Base-by-base conservation (phyloP, 441 rosid genomes). In the Jatropha podagrica region DNA sequence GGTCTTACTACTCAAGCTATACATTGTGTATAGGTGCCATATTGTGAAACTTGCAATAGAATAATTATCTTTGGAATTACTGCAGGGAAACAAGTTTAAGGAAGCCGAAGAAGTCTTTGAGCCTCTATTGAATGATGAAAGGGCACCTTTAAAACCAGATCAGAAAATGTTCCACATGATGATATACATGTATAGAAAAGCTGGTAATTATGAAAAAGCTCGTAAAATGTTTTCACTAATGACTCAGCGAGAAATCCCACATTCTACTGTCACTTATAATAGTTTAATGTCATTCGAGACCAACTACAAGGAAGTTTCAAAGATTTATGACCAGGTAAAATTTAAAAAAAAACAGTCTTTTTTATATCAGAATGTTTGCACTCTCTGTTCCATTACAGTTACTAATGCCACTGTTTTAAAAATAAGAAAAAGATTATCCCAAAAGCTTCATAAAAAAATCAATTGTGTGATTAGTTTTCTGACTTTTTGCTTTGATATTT, bases 81-180 rank as follows among this genome's bases (percentile, higher is more conserved):
- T 78, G 69, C 84, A 91, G 87, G 96, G 89, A 69, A 88, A 87
- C 85, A 92, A 90, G 86, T 95, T 90, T 80, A 81, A 86, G 83
- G 97, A 89, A 86, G 98, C 97, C 15, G 93, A 91, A 83, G 91
- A 90, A 80, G 83, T 93, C 76, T 93, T 95, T 67, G 89, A 86
- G 84, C 86, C 86, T 74, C 94, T 95, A 79, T 81, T 92, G 83
- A 81, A 89, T 75, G 87, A 76, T 75, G 86, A 90, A 79, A 92
- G 46, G 75, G 86, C 95, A 40, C 92, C 89, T 14, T 44, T 95
- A 76, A 90, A 88, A 74, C 98, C 97, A 0, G 99, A 95, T 80
- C 99, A 93, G 76, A 89, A 90, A 84, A 89, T 93, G 98, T 95
- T 89, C 83, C 97, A 95, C 81, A 85, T 91, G 95, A 92, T 95